Conservation (phyloP, 768 basidiomycete genomes). For the Trametes maxima region DNA sequence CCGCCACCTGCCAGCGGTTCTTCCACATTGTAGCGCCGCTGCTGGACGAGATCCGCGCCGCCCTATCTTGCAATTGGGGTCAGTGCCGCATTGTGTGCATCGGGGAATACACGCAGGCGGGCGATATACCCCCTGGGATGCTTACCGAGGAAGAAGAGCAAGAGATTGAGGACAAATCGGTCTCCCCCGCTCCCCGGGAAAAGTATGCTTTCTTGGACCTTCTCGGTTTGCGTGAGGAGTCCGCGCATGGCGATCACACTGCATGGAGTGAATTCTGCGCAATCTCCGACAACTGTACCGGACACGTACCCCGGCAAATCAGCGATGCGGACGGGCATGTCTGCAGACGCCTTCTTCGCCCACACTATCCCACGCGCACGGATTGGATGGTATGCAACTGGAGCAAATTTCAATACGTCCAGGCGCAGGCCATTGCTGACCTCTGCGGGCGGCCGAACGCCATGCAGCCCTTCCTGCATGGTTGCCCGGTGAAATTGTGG, state of each 20-base stretch:
- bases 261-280: too few relatives aligned
- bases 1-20: conserved; percentile 4
- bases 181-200: too few relatives aligned
- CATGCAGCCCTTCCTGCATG: not conserved
- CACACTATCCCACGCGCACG: too few relatives aligned
- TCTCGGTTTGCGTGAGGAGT: too few relatives aligned
- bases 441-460: not conserved
- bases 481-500: not conserved
- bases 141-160: not conserved
- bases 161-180: not conserved
- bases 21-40: not conserved
- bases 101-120: not conserved
- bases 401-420: not conserved
- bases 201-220: too few relatives aligned
- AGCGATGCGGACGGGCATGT: too few relatives aligned
- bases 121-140: not conserved
- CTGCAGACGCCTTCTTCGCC: too few relatives aligned
- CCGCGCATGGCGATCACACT: too few relatives aligned
- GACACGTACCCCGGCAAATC: too few relatives aligned
- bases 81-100: not conserved
- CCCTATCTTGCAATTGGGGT: not conserved
- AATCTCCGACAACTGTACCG: too few relatives aligned
- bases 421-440: not conserved
- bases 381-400: conserved; percentile 5
- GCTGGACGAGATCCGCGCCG: not conserved